A percentile compares a stretch with the other conserved stretches of the same genome.
These are phyloP conservation scores for Pestalotiopsis sp. DNA, from an alignment of 2,329 filamentous ascomycete genomes.

Conservation along the genomic window DNA sequence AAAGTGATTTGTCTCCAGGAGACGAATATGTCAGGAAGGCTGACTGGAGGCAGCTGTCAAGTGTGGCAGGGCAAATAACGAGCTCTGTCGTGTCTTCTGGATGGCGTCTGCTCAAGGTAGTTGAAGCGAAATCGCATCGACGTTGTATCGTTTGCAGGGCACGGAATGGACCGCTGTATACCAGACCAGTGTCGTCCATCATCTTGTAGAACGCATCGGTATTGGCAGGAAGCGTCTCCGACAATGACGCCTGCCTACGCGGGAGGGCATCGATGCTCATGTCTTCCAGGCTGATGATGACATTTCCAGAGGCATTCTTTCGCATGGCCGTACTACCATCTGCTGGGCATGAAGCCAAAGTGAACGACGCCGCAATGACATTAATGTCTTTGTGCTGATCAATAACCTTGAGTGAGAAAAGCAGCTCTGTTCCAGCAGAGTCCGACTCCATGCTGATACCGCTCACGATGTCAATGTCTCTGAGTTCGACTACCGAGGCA, in stretches of 20 bases:
- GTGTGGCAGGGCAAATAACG: constrained; percentile 40
- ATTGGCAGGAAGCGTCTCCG: constrained; percentile 35
- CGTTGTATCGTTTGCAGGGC: constrained; percentile 36
- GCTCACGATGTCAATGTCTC: constrained; percentile 28
- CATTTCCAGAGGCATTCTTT: constrained; percentile 35
- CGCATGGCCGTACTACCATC: constrained; percentile 36
- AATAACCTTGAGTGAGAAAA: constrained; percentile 36
- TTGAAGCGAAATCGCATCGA: constrained; percentile 37
- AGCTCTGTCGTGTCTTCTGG: constrained; percentile 38
- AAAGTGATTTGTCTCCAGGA: constrained; percentile 42
- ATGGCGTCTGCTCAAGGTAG: constrained; percentile 33
- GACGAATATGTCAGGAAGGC: constrained; percentile 43
- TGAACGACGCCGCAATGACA: constrained; percentile 34
- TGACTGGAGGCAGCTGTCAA: constrained; percentile 44
- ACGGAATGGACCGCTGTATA: constrained; percentile 41
- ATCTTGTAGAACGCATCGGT: constrained; percentile 41
- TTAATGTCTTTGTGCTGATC: constrained; percentile 12
- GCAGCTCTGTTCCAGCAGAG: constrained; percentile 35
- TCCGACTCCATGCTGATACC: constrained; percentile 31
- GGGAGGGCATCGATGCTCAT: constrained; percentile 31
- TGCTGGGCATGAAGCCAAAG: constrained; percentile 35
- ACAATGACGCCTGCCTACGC: constrained; percentile 14
- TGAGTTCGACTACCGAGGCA: constrained; percentile 29
- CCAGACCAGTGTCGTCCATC: constrained; percentile 41
- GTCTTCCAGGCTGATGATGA: constrained; percentile 35